Conservation (phyloP, 2,329 filamentous ascomycete species). For the Emmonsiellopsis sp. region DNA sequence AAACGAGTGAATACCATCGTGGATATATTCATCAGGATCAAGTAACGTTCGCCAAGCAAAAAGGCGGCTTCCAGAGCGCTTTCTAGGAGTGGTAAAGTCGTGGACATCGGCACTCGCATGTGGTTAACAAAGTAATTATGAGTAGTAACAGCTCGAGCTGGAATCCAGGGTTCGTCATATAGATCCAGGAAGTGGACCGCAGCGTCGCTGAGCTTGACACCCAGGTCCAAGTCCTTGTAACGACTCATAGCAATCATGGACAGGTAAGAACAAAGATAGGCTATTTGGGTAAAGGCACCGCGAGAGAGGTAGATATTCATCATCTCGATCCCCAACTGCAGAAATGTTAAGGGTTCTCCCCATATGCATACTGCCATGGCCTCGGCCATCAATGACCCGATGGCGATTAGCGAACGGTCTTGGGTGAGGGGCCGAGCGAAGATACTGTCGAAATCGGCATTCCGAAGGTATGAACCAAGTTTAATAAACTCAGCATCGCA, state of each 20-base stretch:
- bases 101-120: conserved; percentile 43
- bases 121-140: conserved; percentile 56
- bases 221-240: conserved; percentile 49
- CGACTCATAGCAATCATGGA: conserved; percentile 48
- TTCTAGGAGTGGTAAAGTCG: conserved; percentile 45
- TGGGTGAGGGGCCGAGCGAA: conserved; percentile 32
- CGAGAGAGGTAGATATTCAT: conserved; percentile 47
- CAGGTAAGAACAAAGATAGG: conserved; percentile 50
- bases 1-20: conserved; percentile 49
- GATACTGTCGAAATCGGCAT: conserved; percentile 41
- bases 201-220: conserved; percentile 44
- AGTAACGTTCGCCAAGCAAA: conserved; percentile 49
- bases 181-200: conserved; percentile 44
- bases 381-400: conserved; percentile 49
- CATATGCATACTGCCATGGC: conserved; percentile 52
- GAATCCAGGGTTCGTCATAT: conserved; percentile 46
- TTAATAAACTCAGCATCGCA: conserved; percentile 68
- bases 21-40: conserved; percentile 50
- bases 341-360: conserved; percentile 52
- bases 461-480: conserved; percentile 51
- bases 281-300: conserved; percentile 49
- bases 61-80: conserved; percentile 48
- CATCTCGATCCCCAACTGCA: conserved; percentile 50
- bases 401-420: conserved; percentile 34
- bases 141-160: conserved; percentile 48